Base-by-base conservation (phyloP, 2,329 filamentous ascomycete species). In the Dactylonectria macrodidyma region DNA sequence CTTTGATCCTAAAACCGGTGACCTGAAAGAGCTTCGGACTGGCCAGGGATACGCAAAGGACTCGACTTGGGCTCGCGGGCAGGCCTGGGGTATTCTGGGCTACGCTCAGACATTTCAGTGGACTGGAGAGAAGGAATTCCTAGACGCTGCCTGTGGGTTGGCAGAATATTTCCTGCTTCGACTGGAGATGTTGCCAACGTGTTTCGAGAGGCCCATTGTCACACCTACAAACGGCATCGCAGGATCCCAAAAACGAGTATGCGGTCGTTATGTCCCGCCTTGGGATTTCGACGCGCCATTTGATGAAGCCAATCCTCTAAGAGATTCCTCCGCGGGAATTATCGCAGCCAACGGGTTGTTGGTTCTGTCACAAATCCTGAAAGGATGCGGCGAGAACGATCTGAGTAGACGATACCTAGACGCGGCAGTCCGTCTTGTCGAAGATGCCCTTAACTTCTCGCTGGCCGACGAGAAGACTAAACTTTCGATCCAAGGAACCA, bases 11-110 rank as follows among this genome's bases (percentile, higher is more conserved):
- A 66, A 64, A 0, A 84, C 79, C 0, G 85, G 86, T 0, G 70
- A 67, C 0, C 71, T 87, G 7, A 85, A 85, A 68, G 78, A 81
- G 22, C 80, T 80, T 34, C 80, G 83, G 59, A 88, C 86, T 0
- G 85, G 83, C 0, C 86, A 88, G 65, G 86, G 86, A 0, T 84
- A 83, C 68, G 69, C 75, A 0, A 82, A 83, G 38, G 73, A 78
- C 19, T 87, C 85, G 0, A 87, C 84, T 0, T 88, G 86, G 86
- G 80, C 83, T 5, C 81, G 86, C 12, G 86, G 86, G 2, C 86
- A 88, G 62, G 85, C 85, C 0, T 88, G 86, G 86, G 82, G 80
- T 0, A 84, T 87, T 16, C 76, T 86, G 16, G 86, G 86, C 0
- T 88, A 86, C 57, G 80, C 85, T 0, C 85, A 87, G 67, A 83